These are phyloP conservation scores for Emmonsia crescens DNA, from an alignment of 2,329 filamentous ascomycete genomes.

Conservation along the genomic window DNA sequence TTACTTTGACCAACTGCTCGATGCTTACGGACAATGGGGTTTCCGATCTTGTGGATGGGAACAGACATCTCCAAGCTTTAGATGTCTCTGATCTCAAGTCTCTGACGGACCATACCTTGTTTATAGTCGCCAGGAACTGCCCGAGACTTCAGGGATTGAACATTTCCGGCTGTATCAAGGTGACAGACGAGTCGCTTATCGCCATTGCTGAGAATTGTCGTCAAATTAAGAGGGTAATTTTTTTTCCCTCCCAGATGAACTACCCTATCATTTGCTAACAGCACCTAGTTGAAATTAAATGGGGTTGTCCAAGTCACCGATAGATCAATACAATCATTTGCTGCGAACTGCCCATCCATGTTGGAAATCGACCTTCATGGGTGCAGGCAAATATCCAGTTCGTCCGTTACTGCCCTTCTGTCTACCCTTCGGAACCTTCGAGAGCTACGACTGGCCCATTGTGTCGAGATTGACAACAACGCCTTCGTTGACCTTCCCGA, in stretches of 20 bases:
- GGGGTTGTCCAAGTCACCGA: conserved; percentile 80
- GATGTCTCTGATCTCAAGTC: conserved; percentile 75
- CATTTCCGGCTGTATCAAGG: conserved; percentile 70
- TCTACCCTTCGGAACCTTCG: conserved; percentile 71
- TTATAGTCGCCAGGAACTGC: conserved; percentile 70
- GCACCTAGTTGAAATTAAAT: conserved; percentile 74
- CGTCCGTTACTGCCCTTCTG: conserved; percentile 71
- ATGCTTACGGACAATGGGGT: conserved; percentile 76
- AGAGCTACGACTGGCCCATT: conserved; percentile 78
- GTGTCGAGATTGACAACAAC: conserved; percentile 71
- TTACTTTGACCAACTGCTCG: conserved; percentile 84
- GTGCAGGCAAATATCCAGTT: conserved; percentile 69
- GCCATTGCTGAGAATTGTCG: conserved; percentile 69
- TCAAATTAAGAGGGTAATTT: conserved; percentile 70
- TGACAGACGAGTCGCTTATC: conserved; percentile 79
- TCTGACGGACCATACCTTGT: conserved; percentile 72
- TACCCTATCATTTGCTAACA: conserved; percentile 20
- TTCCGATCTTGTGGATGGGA: conserved; percentile 66
- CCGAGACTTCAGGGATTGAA: conserved; percentile 82
- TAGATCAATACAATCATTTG: conserved; percentile 71
- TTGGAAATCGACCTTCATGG: conserved; percentile 93
- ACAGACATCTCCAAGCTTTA: conserved; percentile 70
- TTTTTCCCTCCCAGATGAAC: not conserved
- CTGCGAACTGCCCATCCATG: conserved; percentile 78
- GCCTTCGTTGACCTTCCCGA: conserved; percentile 72